A percentile compares a stretch with the other conserved stretches of the same genome.
phyloP scores from a whole-genome alignment of 2,329 filamentous ascomycete species.

The Atkinsonella texensis region DNA sequence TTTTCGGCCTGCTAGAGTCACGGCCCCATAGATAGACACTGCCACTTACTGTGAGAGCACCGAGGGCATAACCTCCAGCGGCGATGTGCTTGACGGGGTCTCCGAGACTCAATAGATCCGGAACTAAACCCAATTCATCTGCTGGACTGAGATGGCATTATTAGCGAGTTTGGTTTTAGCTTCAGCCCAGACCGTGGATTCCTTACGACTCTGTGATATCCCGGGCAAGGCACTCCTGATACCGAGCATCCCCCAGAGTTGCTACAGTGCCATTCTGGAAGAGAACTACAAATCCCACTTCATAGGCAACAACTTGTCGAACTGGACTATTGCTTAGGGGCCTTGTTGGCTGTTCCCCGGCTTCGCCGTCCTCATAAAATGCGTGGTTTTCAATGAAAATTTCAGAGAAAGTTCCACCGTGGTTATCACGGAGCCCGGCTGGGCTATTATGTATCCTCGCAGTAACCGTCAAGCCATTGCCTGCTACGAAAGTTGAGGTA shows the following conservation, averaged over 20 bases:
- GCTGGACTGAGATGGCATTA: slow-evolving; percentile 26
- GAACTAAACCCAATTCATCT: slow-evolving; percentile 30
- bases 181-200: neutral
- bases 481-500: neutral
- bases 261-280: slow-evolving; percentile 31
- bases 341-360: slow-evolving; percentile 1
- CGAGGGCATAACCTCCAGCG: slow-evolving; percentile 44
- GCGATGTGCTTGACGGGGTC: slow-evolving; percentile 40
- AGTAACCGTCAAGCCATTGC: slow-evolving; percentile 1
- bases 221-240: slow-evolving; percentile 43
- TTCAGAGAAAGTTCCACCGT: neutral
- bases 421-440: neutral
- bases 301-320: slow-evolving; percentile 33
- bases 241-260: slow-evolving; percentile 48
- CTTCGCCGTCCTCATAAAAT: slow-evolving; percentile 12
- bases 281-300: slow-evolving; percentile 37
- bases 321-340: slow-evolving; percentile 17
- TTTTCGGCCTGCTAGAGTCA: slow-evolving; percentile 11
- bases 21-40: slow-evolving; percentile 52
- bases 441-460: neutral
- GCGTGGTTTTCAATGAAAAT: slow-evolving; percentile 12
- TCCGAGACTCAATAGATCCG: slow-evolving; percentile 38
- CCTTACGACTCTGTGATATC: slow-evolving; percentile 26
- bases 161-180: slow-evolving; percentile 6
- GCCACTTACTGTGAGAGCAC: slow-evolving; percentile 43